These are phyloP conservation scores for Gymnopilus dilepis DNA, from an alignment of 768 basidiomycete species.

Conservation along the genomic window DNA sequence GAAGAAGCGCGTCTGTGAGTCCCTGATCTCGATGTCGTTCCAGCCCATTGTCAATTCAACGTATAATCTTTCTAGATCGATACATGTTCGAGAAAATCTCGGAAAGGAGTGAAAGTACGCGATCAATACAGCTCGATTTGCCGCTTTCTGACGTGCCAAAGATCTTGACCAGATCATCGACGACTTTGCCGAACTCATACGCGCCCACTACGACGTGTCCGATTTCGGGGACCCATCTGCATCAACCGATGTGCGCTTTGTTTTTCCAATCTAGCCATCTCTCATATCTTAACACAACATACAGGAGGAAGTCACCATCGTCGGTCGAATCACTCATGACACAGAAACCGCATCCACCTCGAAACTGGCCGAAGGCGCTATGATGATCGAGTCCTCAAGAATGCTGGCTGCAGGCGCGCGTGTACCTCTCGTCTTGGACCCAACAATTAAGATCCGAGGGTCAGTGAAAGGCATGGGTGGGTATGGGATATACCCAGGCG, in stretches of 20 bases:
- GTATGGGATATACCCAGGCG: conserved; percentile 86
- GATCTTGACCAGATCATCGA: conserved; percentile 89
- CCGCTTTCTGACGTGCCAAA: conserved; percentile 31
- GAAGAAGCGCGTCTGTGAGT: conserved; percentile 64
- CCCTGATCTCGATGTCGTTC: background rate
- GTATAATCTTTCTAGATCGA: conserved; percentile 53
- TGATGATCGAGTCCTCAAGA: conserved; percentile 86
- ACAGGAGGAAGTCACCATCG: conserved; percentile 68
- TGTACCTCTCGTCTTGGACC: conserved; percentile 74
- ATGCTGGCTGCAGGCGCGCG: conserved; percentile 69
- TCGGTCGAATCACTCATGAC: conserved; percentile 79
- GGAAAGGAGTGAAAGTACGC: conserved; percentile 80
- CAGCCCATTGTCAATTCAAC: background rate
- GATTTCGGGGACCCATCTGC: conserved; percentile 79
- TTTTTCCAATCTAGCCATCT: background rate
- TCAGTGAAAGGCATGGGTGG: conserved; percentile 64
- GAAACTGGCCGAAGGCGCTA: conserved; percentile 76
- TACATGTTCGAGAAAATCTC: conserved; percentile 96
- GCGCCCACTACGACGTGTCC: conserved; percentile 65
- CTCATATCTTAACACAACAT: conserved; percentile 3
- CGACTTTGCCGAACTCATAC: conserved; percentile 77
- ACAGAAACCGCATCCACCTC: conserved; percentile 57
- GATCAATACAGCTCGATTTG: background rate
- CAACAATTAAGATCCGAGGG: conserved; percentile 68
- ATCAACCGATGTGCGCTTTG: conserved; percentile 45